Evolutionary conservation across 225 moss, liverwort and hornwort genomes (phyloP).

Genomic region (Thuidium tamariscinum): DNA sequence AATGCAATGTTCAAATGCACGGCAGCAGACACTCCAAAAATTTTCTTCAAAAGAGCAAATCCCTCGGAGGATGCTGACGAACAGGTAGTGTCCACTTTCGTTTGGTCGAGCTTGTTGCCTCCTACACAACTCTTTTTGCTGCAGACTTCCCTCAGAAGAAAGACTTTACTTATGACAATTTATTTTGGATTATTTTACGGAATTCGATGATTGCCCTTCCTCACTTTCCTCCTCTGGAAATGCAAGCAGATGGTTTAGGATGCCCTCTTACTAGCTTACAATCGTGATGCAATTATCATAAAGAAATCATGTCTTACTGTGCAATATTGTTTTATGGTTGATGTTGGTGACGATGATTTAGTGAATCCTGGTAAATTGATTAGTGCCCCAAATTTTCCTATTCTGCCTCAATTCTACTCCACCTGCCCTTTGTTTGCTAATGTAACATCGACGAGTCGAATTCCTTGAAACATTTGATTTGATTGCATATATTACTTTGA

Average conservation of each 20-base stretch:
- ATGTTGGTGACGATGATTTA: neutral
- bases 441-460: neutral
- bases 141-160: neutral
- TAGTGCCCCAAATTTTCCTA: neutral
- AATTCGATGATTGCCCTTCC: neutral
- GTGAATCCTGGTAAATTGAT: neutral
- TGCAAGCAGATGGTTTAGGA: neutral
- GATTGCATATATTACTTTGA: neutral
- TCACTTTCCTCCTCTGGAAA: neutral
- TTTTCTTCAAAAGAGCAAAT: constrained; percentile 19
- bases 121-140: neutral
- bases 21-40: constrained; percentile 15
- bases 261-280: neutral
- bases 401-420: neutral
- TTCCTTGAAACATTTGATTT: neutral
- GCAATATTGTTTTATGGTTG: neutral
- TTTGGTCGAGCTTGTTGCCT: neutral
- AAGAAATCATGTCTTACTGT: neutral
- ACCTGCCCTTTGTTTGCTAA: neutral
- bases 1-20: constrained; percentile 19
- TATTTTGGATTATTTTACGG: neutral
- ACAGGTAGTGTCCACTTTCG: neutral
- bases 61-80: constrained; percentile 5
- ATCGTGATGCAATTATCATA: neutral
- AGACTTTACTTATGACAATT: neutral